Conservation (phyloP, 352 stramenopile species). For the Aphanomyces euteiches region DNA sequence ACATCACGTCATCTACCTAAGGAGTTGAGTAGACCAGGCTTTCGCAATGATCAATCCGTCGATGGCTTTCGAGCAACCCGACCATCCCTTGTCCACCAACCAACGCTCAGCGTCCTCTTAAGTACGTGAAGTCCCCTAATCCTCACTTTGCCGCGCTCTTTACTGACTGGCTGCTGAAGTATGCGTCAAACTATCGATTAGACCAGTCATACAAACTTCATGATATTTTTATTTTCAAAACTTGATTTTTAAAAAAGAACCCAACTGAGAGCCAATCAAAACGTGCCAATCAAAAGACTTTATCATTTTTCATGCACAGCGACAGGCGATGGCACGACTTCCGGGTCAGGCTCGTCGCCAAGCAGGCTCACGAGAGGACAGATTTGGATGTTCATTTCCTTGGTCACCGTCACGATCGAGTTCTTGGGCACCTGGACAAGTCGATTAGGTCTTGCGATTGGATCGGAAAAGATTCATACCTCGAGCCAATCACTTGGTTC, state of each 20-base stretch:
- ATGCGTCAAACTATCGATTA: conserved; percentile 21
- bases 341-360: conserved; percentile 24
- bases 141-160: neutral
- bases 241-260: conserved; percentile 14
- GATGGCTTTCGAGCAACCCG: neutral
- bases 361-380: conserved; percentile 30
- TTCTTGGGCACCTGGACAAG: conserved; percentile 28
- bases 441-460: neutral
- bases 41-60: conserved; percentile 14
- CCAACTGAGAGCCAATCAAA: conserved; percentile 19
- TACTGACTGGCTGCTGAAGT: neutral
- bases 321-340: conserved; percentile 6
- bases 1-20: conserved; percentile 11
- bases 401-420: conserved; percentile 27
- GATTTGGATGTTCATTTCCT: conserved; percentile 34
- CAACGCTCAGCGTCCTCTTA: conserved; percentile 11
- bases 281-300: conserved; percentile 9
- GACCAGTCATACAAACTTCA: neutral
- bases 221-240: neutral
- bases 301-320: conserved; percentile 14
- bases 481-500: conserved; percentile 31
- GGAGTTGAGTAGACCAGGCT: conserved; percentile 31
- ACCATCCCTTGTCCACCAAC: conserved; percentile 26
- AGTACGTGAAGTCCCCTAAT: conserved; percentile 1
- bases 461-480: conserved; percentile 11